Base-by-base conservation (phyloP, 1,139 yeast genomes). In the Zygoascus hellenicus region DNA sequence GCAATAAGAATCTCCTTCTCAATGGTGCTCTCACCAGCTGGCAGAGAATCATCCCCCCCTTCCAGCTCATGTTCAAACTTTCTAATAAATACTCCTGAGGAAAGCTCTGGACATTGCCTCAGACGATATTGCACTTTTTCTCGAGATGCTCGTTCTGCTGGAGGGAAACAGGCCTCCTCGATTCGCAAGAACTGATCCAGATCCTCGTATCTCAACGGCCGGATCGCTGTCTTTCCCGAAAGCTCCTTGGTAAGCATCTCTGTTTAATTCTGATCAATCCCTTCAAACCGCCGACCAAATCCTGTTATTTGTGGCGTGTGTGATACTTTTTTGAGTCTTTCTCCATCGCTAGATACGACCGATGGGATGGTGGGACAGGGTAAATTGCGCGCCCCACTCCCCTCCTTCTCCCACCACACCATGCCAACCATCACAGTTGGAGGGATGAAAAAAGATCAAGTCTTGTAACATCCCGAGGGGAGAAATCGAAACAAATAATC, bases 61-160 rank as follows among this genome's bases (percentile, higher is more conserved):
- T 49, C 59, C 10, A 55, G 53, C 10, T 43, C 48, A 22, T 45
- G 53, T 17, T 49, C 50, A 65, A 81, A 86, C 50, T 80, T 81
- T 62, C 97, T 76, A 45, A 85, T 72, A 60, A 90, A 90, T 51
- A 92, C 73, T 1, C 97, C 97, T 4, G 90, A 80, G 55, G 94
- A 81, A 52, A 92, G 75, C 64, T 92, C 98, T 9, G 97, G 97
- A 63, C 97, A 89, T 2, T 73, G 79, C 2, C 76, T 75, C 55
- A 92, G 72, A 57, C 97, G 75, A 68, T 86, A 90, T 54, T 69
- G 68, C 50, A 86, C 68, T 58, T 77, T 81, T 49, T 81, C 88
- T 22, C 62, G 64, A 5, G 87, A 64, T 46, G 88, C 83, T 51
- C 95, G 57, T 57, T 67, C 77, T 61, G 82, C 90, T 9, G 69